Base-by-base conservation (phyloP, 306 rosid species). In the Oemleria cerasiformis region DNA sequence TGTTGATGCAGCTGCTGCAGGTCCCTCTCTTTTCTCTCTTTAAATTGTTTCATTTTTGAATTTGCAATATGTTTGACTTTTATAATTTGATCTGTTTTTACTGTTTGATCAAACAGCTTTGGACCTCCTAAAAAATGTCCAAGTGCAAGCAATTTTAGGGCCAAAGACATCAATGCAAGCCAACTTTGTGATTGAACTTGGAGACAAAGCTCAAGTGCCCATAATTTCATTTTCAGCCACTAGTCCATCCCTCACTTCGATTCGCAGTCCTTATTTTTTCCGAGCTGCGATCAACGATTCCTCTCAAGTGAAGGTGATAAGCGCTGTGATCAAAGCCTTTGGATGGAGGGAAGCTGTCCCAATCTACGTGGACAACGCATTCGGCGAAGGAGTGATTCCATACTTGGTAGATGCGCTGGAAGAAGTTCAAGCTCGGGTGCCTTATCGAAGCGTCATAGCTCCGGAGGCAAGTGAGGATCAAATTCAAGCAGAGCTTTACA, bases 111-210 rank as follows among this genome's bases (percentile, higher is more conserved):
- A 41, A 7, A 75, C 70, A 88, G 88, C 80, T 21, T 3, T 60
- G 6, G 88, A 86, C 58, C 80, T 84, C 2, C 82, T 88, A 69
- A 51, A 82, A n/a, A 79, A 81, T n/a, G 82, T 54, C 12, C 2
- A 83, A 70, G 88, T 88, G 8, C 14, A 81, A 68, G 89, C 86
- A 8, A 84, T 86, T 23, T 14, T 76, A 15, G 87, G 87, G 23
- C 82, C 80, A 8, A 44, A 1, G 50, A 56, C 55, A n/a, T 79
- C 79, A 13, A 72, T 44, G 74, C 74, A 83, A 19, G 76, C 84
- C 16, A 9, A 20, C 58, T 79, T 83, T 36, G 42, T 79, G 0
- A 72, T 79, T 17, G 34, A 60, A 7, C 74, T 83, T 1, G 86
- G 79, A 34, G 64, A 80, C 3, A 61, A 73, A 70, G 79, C 75